Conservation (phyloP, 768 basidiomycete species). For the Pisolithus orientalis region DNA sequence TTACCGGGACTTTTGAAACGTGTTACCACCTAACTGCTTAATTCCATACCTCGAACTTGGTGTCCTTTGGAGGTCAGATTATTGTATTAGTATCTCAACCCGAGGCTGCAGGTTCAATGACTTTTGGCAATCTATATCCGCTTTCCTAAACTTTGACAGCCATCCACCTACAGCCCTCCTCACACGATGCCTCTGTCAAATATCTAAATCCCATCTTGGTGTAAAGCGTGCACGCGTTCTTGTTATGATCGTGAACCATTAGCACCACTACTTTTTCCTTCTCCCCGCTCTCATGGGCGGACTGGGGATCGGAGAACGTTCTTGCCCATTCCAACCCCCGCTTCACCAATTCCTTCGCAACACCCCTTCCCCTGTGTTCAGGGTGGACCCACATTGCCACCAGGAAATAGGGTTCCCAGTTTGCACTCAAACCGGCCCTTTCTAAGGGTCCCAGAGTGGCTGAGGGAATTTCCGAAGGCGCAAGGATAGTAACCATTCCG, state of each 20-base stretch:
- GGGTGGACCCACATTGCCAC: slow-evolving; percentile 25
- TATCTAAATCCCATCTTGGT: slow-evolving; percentile 15
- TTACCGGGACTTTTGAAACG: no score
- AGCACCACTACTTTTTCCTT: slow-evolving; percentile 15
- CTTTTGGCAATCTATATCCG: no score
- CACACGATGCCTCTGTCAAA: slow-evolving; percentile 2
- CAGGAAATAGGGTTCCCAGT: slow-evolving; percentile 17
- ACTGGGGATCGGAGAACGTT: slow-evolving; percentile 10
- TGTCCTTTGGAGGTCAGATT: no score
- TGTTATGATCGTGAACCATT: slow-evolving; percentile 11
- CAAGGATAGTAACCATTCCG: slow-evolving; percentile 9
- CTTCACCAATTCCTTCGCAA: slow-evolving; percentile 11
- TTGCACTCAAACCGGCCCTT: slow-evolving; percentile 6
- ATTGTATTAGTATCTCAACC: no score
- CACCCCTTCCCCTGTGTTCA: slow-evolving; percentile 18
- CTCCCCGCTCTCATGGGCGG: neutral
- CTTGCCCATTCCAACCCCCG: slow-evolving; percentile 21
- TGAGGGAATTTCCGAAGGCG: slow-evolving; percentile 10
- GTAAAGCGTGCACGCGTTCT: slow-evolving; percentile 13
- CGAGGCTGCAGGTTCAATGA: no score
- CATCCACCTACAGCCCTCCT: slow-evolving; percentile 19
- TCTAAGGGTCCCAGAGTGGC: slow-evolving; percentile 6
- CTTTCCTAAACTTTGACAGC: slow-evolving; percentile 26
- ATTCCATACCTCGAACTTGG: no score
- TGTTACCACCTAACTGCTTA: no score